Base-by-base conservation (phyloP, 2,329 filamentous ascomycete genomes). In the Claviceps spartinae region DNA sequence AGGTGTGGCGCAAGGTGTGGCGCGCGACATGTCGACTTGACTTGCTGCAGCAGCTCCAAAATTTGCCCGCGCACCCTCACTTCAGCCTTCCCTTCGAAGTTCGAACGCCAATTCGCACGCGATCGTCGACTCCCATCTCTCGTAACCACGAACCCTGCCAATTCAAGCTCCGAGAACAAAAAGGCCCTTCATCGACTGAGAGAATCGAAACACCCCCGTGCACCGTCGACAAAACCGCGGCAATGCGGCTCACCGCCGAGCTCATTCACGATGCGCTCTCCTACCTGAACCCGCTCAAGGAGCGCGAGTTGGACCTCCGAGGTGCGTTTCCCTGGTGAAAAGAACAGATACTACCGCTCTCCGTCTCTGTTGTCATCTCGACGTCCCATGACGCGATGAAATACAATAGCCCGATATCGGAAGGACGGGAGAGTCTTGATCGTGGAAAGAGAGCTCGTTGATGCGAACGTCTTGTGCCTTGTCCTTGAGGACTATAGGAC, bases 271-370 rank as follows among this genome's bases (percentile, higher is more conserved):
- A 82, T 70, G 95, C 93, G 67, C 85, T 95, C 61, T 96, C 91
- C 69, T 98, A 96, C 78, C 86, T 97, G 72, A 98, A 97, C 73
- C 90, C 91, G 68, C 81, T 98, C 70, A 95, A 93, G 75, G 93
- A 98, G 79, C 88, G 93, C 71, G 93, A 98, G 81, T 82, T 98
- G 69, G 90, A 97, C 77, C 88, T 98, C 64, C 84, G 93, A 95
- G 93, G 93, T 97, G 86, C 82, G 89, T 79, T 72, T 43, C 16
- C 30, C 30, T 4, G 9, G 9, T 34, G 30, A 86, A 88, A 95
- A 88, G 88, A 83, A 78, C 87, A 91, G 89, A 93, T 95, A 82
- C 88, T 95, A 87, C 87, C 89, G 24, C 26, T 20, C 81, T 18
- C 62, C 47, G 54, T 54, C 48, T 55, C 45, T 49, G n/a, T 40